Percentiles rank a stretch among this genome's conserved stretches.
Conservation (phyloP, 1,139 yeast species). For the Sugiyamaella xylanicola region DNA sequence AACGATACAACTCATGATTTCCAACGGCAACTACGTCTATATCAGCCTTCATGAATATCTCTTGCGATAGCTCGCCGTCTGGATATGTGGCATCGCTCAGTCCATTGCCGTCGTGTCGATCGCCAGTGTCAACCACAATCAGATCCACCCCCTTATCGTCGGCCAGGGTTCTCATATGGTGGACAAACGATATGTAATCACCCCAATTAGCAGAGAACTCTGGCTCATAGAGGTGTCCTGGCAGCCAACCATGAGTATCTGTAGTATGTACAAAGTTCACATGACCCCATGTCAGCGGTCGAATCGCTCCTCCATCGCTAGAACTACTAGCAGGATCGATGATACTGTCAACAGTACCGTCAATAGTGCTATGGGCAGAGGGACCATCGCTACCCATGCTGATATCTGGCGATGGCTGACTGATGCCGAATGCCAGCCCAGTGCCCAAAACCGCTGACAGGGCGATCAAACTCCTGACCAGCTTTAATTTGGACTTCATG, state of each 20-base stretch:
- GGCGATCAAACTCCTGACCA: no score
- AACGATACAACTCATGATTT: conserved; percentile 86
- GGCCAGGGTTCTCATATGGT: conserved; percentile 52
- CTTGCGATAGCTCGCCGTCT: conserved; percentile 65
- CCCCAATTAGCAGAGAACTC: conserved; percentile 91
- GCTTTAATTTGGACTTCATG: no score
- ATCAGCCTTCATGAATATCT: conserved; percentile 64
- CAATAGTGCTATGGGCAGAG: no score
- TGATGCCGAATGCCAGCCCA: no score
- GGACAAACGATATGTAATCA: conserved; percentile 72
- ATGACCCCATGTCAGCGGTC: conserved; percentile 58
- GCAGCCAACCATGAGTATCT: conserved; percentile 90
- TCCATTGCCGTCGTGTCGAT: conserved; percentile 94
- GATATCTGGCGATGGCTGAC: no score
- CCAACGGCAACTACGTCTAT: conserved; percentile 86
- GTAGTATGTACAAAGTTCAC: conserved; percentile 89
- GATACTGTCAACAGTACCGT: no score
- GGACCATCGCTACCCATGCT: no score
- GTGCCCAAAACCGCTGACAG: no score
- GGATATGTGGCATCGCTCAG: conserved; percentile 74
- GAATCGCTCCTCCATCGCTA: not conserved
- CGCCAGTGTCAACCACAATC: conserved; percentile 83
- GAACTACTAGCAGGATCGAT: no score
- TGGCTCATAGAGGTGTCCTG: conserved; percentile 79
- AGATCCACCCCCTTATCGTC: conserved; percentile 58